Evolutionary conservation across 1,284 basidiomycete species (phyloP).

Genomic region (Sporisorium graminicola): DNA sequence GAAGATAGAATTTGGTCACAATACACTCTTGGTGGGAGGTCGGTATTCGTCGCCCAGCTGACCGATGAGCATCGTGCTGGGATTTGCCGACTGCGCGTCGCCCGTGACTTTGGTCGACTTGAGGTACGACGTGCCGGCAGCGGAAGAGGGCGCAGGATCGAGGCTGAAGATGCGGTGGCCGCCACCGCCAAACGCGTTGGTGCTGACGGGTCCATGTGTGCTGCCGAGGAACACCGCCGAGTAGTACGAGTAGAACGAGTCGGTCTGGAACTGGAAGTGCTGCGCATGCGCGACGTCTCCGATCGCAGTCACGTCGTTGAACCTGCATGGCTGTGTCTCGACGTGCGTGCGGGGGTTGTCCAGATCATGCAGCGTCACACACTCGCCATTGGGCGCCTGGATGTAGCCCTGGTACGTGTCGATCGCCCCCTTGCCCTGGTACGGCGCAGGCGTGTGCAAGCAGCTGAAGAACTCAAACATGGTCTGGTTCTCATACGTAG

Average conservation of each 20-base stretch:
- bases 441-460: not conserved
- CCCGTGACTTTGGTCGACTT: not conserved
- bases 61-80: slow-evolving; percentile 5
- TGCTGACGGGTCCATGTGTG: slow-evolving; percentile 4
- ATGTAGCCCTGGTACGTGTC: slow-evolving; percentile 23
- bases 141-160: not conserved
- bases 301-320: not conserved
- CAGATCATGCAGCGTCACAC: slow-evolving; percentile 2
- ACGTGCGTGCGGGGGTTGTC: not conserved
- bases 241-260: slow-evolving; percentile 4
- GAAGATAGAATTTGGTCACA: too few species aligned
- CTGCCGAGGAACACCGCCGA: slow-evolving; percentile 12
- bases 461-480: slow-evolving; percentile 25
- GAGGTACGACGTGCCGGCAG: not conserved
- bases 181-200: not conserved
- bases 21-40: too few species aligned
- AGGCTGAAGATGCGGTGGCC: slow-evolving; percentile 10
- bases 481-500: slow-evolving; percentile 6
- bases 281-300: slow-evolving; percentile 13
- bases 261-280: slow-evolving; percentile 22
- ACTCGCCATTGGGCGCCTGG: slow-evolving; percentile 11
- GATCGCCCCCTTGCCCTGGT: not conserved
- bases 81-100: slow-evolving; percentile 4
- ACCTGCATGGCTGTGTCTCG: slow-evolving; percentile 5
- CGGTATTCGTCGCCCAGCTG: slow-evolving; percentile 15